phyloP scores from a whole-genome alignment of 148 eudicot genomes.

The Dysphania ambrosioides region DNA sequence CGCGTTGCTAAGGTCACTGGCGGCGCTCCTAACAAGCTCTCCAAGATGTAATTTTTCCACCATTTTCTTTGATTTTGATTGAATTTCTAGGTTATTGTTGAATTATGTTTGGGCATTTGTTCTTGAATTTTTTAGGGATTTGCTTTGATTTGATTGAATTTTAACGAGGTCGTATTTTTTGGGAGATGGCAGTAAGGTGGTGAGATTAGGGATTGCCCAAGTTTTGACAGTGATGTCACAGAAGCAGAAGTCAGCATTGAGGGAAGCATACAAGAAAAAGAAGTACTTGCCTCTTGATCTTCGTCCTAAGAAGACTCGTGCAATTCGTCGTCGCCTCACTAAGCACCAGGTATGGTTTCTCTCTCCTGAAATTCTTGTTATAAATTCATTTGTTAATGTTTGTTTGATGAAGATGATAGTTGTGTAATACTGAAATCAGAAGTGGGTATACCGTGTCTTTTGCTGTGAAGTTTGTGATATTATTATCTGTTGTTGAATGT shows the following conservation, averaged over 20 bases:
- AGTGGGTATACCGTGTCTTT: too few relatives aligned
- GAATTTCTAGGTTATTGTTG: too few relatives aligned
- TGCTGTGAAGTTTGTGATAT: too few relatives aligned
- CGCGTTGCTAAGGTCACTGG: slow-evolving; percentile 74
- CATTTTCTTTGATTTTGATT: neutral
- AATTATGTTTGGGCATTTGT: too few relatives aligned
- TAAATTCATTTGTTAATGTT: too few relatives aligned
- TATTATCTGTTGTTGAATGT: neutral
- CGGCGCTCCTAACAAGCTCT: slow-evolving; percentile 73
- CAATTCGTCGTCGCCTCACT: slow-evolving; percentile 56
- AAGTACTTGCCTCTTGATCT: slow-evolving; percentile 63
- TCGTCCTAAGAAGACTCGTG: slow-evolving; percentile 69
- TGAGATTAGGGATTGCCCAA: slow-evolving; percentile 53
- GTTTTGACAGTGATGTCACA: slow-evolving; percentile 65
- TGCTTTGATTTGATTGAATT: neutral
- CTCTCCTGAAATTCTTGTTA: neutral
- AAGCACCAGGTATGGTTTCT: slow-evolving; percentile 48
- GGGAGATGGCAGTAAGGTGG: slow-evolving; percentile 37
- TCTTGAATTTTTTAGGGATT: neutral
- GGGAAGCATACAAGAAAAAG: slow-evolving; percentile 63
- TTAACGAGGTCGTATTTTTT: neutral
- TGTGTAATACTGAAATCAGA: too few relatives aligned
- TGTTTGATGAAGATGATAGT: too few relatives aligned
- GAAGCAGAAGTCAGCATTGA: slow-evolving; percentile 55
- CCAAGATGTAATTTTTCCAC: slow-evolving; percentile 42